A percentile compares a stretch with the other conserved stretches of the same genome.
phyloP scores from a whole-genome alignment of 2,329 filamentous ascomycete genomes.

The Trematosphaeria pertusa region DNA sequence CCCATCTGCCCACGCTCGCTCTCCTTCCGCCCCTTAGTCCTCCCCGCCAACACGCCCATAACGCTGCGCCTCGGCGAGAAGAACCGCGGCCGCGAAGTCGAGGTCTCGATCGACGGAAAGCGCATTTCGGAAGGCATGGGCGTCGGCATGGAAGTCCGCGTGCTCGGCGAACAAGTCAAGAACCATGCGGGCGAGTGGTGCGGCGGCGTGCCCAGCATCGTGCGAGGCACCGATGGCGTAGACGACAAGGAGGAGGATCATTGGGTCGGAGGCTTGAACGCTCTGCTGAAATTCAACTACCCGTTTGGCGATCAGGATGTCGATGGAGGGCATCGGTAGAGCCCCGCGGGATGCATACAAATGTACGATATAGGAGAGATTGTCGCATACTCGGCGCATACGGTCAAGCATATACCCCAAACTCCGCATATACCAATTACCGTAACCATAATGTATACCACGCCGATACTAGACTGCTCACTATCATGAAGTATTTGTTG shows the following conservation, averaged over 20 bases:
- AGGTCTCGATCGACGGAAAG: slow-evolving; percentile 59
- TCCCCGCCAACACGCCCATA: slow-evolving; percentile 85
- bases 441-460: no score
- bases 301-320: slow-evolving; percentile 74
- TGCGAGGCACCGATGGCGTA: slow-evolving; percentile 61
- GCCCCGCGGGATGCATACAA: no score
- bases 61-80: slow-evolving; percentile 77
- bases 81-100: slow-evolving; percentile 57
- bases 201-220: slow-evolving; percentile 91
- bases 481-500: no score
- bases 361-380: no score
- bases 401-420: no score
- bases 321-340: slow-evolving; percentile 11
- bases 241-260: slow-evolving; percentile 74
- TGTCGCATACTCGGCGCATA: no score
- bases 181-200: slow-evolving; percentile 60
- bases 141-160: slow-evolving; percentile 73
- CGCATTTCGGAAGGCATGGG: slow-evolving; percentile 52
- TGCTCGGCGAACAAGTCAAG: slow-evolving; percentile 81
- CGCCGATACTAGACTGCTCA: no score
- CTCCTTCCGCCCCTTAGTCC: slow-evolving; percentile 87
- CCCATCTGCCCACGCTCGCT: slow-evolving; percentile 93
- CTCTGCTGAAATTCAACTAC: slow-evolving; percentile 95
- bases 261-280: slow-evolving; percentile 95
- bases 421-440: no score